Conservation (phyloP, 768 basidiomycete species). For the Cubamyces sp. region DNA sequence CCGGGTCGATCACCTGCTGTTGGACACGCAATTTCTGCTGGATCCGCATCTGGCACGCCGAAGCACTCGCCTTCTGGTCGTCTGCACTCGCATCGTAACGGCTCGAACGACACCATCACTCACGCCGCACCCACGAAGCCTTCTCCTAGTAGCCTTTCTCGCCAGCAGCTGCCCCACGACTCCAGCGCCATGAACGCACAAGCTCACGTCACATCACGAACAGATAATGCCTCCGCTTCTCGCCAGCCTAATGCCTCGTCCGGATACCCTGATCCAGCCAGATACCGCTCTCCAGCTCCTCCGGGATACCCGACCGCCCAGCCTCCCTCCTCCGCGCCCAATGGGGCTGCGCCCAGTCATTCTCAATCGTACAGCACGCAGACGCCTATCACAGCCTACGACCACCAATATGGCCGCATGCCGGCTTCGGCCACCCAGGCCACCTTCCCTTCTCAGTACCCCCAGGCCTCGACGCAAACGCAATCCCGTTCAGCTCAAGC, state of each 20-base stretch:
- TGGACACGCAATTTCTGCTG: conserved; percentile 10
- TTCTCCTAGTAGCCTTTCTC: conserved; percentile 26
- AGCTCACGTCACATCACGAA: conserved; percentile 31
- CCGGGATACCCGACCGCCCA: conserved; percentile 22
- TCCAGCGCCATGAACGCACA: conserved; percentile 27
- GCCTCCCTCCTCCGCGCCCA: conserved; percentile 5
- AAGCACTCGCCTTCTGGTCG: conserved; percentile 30
- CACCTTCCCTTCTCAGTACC: not conserved
- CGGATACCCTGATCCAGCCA: conserved; percentile 34
- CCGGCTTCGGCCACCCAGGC: not conserved
- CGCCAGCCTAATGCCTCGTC: conserved; percentile 28
- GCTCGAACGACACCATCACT: conserved; percentile 34
- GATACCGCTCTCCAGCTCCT: conserved; percentile 34
- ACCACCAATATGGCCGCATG: conserved; percentile 12
- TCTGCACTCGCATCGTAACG: conserved; percentile 32
- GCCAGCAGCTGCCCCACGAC: conserved; percentile 28
- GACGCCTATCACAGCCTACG: conserved; percentile 9
- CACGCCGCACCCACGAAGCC: conserved; percentile 26
- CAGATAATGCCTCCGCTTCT: conserved; percentile 28
- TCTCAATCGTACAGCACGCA: conserved; percentile 22
- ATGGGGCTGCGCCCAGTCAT: conserved; percentile 13
- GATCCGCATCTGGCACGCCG: conserved; percentile 21
- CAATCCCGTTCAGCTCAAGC: conserved; percentile 17
- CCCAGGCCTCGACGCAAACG: not conserved
- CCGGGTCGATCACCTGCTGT: conserved; percentile 18